Evolutionary conservation across 2,329 filamentous ascomycete genomes (phyloP), one percentile per base, ranked within the genome.

Genomic region (Colletotrichum limetticola): DNA sequence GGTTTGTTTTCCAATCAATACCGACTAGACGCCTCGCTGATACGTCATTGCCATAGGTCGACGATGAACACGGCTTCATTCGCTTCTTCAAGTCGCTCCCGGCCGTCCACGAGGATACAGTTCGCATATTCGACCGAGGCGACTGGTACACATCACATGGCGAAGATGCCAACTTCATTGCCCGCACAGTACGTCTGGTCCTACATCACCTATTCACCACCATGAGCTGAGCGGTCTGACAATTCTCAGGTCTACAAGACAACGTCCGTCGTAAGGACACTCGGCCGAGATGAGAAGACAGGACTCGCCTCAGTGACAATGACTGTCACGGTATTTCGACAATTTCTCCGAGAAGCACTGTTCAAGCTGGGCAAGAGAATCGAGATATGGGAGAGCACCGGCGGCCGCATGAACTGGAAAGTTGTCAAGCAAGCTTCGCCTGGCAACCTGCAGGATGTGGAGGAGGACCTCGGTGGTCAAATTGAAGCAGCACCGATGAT

Each of bases 71-170:
- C 80, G 95, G 96, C 77, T 99, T 99, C 87, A 98, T 98, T 85
- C 94, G 93, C 77, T 97, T 95, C 85, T 99, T 97, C 87, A 96
- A 96, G 78, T 93, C 92, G n/a, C 88, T 99, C 3, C 91, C 95
- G 6, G 79, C 86, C 16, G 91, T 91, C 66, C 90, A 91, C 77
- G 89, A 91, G 52, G 93, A 94, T 67, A 95, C 94, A 0, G 89
- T 99, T 66, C 92, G 97, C 66, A 93, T 99, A 73, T 98, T 98
- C 80, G 95, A 98, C 79, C 91, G 97, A 76, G 93, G 94, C 46
- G 97, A 99, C 80, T 99, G 92, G 89, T 98, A 98, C 82, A 98
- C 96, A 6, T 94, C 95, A n/a, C 95, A 97, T 79, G 94, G 94
- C 59, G 90, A 94, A 70, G 92, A 97, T 90, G 94, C 94, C 64